Conservation (phyloP, 2,329 filamentous ascomycete genomes). For the Teratosphaeria epicoccoides region DNA sequence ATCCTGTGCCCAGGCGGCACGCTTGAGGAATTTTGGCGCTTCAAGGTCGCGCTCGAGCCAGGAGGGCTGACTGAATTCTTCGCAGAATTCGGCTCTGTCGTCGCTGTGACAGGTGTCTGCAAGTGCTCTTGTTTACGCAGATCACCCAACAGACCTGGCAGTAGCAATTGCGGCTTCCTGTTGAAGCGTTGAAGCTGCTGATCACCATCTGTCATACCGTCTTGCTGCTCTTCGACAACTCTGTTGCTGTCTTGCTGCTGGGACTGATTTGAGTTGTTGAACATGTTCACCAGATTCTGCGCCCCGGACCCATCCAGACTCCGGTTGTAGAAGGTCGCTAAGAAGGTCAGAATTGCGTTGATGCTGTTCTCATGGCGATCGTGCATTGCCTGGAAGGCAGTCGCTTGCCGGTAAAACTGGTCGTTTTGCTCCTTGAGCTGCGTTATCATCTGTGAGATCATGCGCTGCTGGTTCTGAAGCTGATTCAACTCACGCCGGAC, state of each 20-base stretch:
- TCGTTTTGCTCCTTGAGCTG: constrained; percentile 77
- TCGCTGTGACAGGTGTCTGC: constrained; percentile 17
- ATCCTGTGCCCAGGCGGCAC: constrained; percentile 9
- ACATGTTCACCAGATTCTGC: constrained; percentile 73
- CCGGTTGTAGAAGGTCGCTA: constrained; percentile 92
- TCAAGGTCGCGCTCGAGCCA: constrained; percentile 7
- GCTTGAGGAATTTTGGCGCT: constrained; percentile 11
- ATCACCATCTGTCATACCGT: constrained; percentile 27
- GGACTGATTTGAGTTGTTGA: constrained; percentile 44
- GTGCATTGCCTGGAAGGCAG: constrained; percentile 81
- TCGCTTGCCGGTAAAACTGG: constrained; percentile 75
- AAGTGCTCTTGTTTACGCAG: constrained; percentile 20
- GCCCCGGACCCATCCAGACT: constrained; percentile 75
- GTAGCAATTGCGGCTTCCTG: constrained; percentile 21
- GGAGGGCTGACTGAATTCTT: constrained; percentile 18
- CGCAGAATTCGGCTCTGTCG: constrained; percentile 18
- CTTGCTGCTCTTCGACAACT: constrained; percentile 50
- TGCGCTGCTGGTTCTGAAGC: constrained; percentile 73
- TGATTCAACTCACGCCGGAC: constrained; percentile 72
- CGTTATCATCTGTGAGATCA: constrained; percentile 73
- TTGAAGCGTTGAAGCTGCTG: constrained; percentile 18
- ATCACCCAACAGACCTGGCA: constrained; percentile 23
- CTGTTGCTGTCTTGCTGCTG: constrained; percentile 30
- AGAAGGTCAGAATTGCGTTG: constrained; percentile 94
- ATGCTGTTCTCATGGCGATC: constrained; percentile 98